These are phyloP conservation scores for Tricholomella constricta DNA, from an alignment of 768 basidiomycete species.

Conservation along the genomic window DNA sequence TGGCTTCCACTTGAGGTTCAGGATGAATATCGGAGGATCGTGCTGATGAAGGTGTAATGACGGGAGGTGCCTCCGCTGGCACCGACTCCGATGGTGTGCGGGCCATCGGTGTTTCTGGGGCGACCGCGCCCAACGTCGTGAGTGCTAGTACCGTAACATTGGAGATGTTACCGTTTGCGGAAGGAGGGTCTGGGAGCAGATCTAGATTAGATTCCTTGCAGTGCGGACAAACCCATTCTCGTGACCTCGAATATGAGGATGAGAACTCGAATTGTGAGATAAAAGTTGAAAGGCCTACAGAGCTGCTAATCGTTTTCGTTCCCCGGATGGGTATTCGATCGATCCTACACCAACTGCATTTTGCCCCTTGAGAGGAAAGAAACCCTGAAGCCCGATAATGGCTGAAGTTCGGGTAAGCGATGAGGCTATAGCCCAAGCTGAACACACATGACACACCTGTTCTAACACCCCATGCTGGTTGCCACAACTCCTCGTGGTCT, in stretches of 20 bases:
- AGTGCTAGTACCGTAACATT: too few relatives aligned
- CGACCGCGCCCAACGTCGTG: constrained; percentile 1
- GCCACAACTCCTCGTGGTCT: constrained; percentile 98
- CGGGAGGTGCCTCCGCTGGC: background rate
- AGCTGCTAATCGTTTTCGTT: constrained; percentile 76
- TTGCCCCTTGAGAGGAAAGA: constrained; percentile 88
- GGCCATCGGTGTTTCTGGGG: constrained; percentile 3
- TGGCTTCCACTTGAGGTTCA: background rate
- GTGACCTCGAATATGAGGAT: constrained; percentile 53
- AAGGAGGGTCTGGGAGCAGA: constrained; percentile 67
- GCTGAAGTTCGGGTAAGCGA: constrained; percentile 43
- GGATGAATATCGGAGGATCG: background rate
- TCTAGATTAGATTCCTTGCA: constrained; percentile 70
- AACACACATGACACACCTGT: constrained; percentile 57
- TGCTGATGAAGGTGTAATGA: background rate
- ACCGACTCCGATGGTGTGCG: background rate
- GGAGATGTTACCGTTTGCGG: constrained; percentile 4
- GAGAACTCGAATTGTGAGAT: constrained; percentile 12
- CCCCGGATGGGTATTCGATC: constrained; percentile 71
- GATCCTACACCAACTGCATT: constrained; percentile 87
- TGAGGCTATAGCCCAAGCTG: background rate
- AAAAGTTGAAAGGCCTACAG: constrained; percentile 50
- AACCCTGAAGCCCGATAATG: constrained; percentile 86
- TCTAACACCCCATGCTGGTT: constrained; percentile 97
- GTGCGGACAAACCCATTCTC: constrained; percentile 77